Evolutionary conservation across 345 rosid genomes (phyloP).

Genomic region (Citrus australasica): DNA sequence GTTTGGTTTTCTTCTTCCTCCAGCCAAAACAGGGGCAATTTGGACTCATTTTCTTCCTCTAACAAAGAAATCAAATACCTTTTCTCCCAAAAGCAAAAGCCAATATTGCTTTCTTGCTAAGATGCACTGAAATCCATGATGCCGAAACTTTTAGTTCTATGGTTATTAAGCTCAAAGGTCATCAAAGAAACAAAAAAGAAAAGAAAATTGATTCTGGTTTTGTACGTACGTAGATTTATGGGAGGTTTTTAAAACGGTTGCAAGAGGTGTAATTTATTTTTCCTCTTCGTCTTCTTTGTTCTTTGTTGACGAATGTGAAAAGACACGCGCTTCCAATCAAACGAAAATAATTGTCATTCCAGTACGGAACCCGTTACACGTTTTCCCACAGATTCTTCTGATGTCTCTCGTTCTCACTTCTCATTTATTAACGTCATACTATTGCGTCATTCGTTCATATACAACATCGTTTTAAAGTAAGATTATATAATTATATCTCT

Average conservation of each 20-base stretch:
- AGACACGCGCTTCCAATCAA: not conserved
- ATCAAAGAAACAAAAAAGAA: not conserved
- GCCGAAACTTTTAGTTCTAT: not conserved
- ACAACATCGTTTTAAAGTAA: not conserved
- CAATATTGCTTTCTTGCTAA: not conserved
- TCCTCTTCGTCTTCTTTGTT: too few species aligned
- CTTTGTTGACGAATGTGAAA: too few species aligned
- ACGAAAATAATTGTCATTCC: not conserved
- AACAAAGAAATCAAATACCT: not conserved
- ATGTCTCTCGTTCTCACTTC: not conserved
- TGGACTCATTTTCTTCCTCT: constrained; percentile 25
- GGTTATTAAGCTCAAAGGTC: not conserved
- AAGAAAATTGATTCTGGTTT: not conserved
- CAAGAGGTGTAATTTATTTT: not conserved
- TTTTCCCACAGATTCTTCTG: not conserved
- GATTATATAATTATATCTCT: not conserved
- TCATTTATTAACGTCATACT: not conserved
- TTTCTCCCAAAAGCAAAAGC: not conserved
- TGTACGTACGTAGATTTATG: not conserved
- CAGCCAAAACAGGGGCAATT: constrained; percentile 52
- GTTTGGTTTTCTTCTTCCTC: constrained; percentile 19
- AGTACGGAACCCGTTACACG: not conserved
- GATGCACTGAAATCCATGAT: not conserved
- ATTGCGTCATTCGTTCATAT: not conserved
- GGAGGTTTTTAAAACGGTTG: not conserved